A percentile compares a stretch with the other conserved stretches of the same genome.
Conservation (phyloP, 768 basidiomycete species). For the Tephrocybe sp. region DNA sequence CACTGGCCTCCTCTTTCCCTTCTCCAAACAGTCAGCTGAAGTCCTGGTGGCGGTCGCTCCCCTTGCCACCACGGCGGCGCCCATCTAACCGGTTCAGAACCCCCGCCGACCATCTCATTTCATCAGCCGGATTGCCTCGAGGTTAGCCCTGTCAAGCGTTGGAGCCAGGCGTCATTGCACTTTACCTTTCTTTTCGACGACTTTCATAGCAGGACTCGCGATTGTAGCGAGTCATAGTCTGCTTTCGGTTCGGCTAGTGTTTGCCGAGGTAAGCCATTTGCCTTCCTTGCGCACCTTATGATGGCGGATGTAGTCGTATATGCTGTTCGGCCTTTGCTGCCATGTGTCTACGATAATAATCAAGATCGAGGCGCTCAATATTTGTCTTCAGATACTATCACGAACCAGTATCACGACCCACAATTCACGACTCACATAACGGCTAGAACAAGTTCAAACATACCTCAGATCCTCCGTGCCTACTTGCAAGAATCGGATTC, state of each 20-base stretch:
- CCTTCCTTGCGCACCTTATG: not conserved
- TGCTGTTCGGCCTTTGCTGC: constrained; percentile 6
- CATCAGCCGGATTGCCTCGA: constrained; percentile 4
- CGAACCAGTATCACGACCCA: too few species aligned
- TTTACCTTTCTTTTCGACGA: constrained; percentile 5
- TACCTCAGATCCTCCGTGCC: constrained; percentile 2
- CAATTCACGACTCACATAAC: not conserved
- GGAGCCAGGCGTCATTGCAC: not conserved
- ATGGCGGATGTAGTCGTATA: constrained; percentile 7
- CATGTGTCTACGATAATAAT: constrained; percentile 7
- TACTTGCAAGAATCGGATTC: not conserved
- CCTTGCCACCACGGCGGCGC: constrained; percentile 7
- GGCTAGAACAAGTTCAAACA: constrained; percentile 1
- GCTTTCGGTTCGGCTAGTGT: constrained; percentile 1
- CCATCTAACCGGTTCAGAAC: constrained; percentile 1
- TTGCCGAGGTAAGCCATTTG: constrained; percentile 10
- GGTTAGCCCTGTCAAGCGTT: constrained; percentile 8
- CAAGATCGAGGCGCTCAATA: constrained; percentile 4
- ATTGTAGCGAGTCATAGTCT: constrained; percentile 1
- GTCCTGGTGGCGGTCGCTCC: constrained; percentile 13
- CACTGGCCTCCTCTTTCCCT: constrained; percentile 7
- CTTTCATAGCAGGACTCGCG: too few species aligned
- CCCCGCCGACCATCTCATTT: constrained; percentile 8
- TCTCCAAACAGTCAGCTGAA: constrained; percentile 13
- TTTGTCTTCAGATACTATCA: constrained; percentile 9